Evolutionary conservation across 129 eudicot genomes (phyloP).

Genomic region (Glebionis coronaria): DNA sequence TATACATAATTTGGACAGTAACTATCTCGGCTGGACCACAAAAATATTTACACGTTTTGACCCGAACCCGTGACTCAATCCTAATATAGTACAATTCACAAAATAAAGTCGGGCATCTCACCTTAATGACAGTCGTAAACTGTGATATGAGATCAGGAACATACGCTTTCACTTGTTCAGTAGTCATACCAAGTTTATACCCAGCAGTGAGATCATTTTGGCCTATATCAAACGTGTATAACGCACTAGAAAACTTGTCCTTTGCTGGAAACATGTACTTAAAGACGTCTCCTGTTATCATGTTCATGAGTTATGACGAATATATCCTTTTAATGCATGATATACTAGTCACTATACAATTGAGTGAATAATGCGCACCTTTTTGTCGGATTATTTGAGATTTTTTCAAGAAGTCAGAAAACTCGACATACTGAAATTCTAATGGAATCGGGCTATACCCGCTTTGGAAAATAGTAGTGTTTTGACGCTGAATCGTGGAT

Average conservation of each 20-base stretch:
- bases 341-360: neutral
- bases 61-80: neutral
- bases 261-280: constrained; percentile 41
- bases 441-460: constrained; percentile 64
- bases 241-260: constrained; percentile 45
- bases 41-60: neutral
- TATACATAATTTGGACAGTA: neutral
- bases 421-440: constrained; percentile 46
- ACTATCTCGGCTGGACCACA: neutral
- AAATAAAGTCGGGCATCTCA: constrained; percentile 19
- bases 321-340: constrained; percentile 2
- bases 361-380: constrained; percentile 28
- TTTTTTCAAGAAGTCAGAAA: constrained; percentile 33
- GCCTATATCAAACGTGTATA: constrained; percentile 82
- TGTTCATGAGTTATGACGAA: neutral
- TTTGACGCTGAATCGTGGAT: constrained; percentile 67
- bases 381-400: constrained; percentile 42
- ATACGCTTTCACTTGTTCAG: constrained; percentile 56
- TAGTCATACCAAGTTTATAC: constrained; percentile 63
- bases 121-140: constrained; percentile 48
- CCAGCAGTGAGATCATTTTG: constrained; percentile 89
- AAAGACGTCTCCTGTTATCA: constrained; percentile 39
- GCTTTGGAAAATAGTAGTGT: constrained; percentile 54
- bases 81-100: neutral
- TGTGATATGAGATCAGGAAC: constrained; percentile 59